Conservation (phyloP, 768 basidiomycete genomes). For the Leccinellum luteum region DNA sequence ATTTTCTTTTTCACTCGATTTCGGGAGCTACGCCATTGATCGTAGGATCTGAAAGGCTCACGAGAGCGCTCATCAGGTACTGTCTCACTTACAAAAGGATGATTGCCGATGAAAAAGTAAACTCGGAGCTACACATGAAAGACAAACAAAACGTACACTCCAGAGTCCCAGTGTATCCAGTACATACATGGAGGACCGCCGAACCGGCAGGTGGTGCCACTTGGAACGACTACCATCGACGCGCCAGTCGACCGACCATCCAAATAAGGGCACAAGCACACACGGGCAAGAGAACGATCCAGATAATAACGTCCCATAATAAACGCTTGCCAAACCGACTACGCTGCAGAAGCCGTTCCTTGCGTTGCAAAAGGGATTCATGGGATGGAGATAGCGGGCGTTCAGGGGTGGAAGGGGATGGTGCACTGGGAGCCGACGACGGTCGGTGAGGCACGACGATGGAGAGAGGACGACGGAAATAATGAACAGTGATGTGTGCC, state of each 20-base stretch:
- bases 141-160: neutral
- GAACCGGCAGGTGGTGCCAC: slow-evolving; percentile 5
- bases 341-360: slow-evolving; percentile 81
- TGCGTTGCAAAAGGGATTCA: slow-evolving; percentile 79
- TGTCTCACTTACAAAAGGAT: neutral
- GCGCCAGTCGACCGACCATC: slow-evolving; percentile 50
- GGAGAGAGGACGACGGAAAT: slow-evolving; percentile 78
- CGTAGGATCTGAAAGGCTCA: neutral
- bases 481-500: slow-evolving; percentile 78
- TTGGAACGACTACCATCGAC: slow-evolving; percentile 46
- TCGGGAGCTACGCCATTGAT: too few species aligned
- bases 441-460: slow-evolving; percentile 71
- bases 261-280: slow-evolving; percentile 57
- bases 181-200: neutral
- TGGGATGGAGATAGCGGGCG: slow-evolving; percentile 32
- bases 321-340: slow-evolving; percentile 68
- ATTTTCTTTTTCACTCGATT: too few species aligned
- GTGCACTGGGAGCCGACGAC: slow-evolving; percentile 18
- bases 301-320: slow-evolving; percentile 82
- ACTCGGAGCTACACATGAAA: neutral
- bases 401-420: slow-evolving; percentile 15
- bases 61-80: neutral
- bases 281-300: slow-evolving; percentile 64
- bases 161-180: slow-evolving; percentile 2
- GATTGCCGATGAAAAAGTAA: neutral